Evolutionary conservation across 2,329 filamentous ascomycete genomes (phyloP), one percentile per base, ranked within the genome.

Genomic region (Pseudogymnoascus sp.): DNA sequence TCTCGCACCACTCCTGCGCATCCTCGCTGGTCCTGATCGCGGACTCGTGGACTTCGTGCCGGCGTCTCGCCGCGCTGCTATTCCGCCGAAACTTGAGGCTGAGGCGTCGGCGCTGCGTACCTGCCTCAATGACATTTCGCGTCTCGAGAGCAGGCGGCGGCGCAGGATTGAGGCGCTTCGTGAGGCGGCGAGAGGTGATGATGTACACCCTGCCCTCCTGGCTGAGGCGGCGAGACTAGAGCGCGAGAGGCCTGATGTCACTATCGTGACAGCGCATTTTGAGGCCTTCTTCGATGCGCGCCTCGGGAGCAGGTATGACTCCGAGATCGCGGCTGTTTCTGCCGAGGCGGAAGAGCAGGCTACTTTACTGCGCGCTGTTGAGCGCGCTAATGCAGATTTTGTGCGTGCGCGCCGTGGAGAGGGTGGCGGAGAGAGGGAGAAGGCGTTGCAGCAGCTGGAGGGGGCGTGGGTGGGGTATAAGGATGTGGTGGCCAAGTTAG

Each of bases 401-500:
- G 84, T 90, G 62, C 82, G 80, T 40, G 85, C 87, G 3, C 89
- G 79, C n/a, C 80, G 80, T 35, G 78, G 79, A 14, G 82, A 82
- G 53, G 80, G 82, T 0, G 84, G 83, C 5, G 84, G 81, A 1
- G 92, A 96, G 71, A 85, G 94, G 12, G 93, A 97, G 73, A 84
- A 89, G 68, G 92, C 91, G 0, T 77, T 99, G 59, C 94, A 99
- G 75, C 86, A 84, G 66, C 79, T 99, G 8, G 93, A 97, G 74
- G 92, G 90, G 67, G 93, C 91, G 0, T 97, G 96, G 73, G 86
- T 92, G 75, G 95, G 93, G 76, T 97, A 97, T 79, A 96, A 96
- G 76, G 93, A 99, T 74, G 91, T 97, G 63, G 86, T 96, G 63
- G 90, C 85, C 67, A 96, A 97, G 72, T 81, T 97, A 2, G 93